Percentiles rank a stretch among this genome's conserved stretches.
Evolutionary conservation across 441 rosid species (phyloP).

Genomic region (Populus hybrid): DNA sequence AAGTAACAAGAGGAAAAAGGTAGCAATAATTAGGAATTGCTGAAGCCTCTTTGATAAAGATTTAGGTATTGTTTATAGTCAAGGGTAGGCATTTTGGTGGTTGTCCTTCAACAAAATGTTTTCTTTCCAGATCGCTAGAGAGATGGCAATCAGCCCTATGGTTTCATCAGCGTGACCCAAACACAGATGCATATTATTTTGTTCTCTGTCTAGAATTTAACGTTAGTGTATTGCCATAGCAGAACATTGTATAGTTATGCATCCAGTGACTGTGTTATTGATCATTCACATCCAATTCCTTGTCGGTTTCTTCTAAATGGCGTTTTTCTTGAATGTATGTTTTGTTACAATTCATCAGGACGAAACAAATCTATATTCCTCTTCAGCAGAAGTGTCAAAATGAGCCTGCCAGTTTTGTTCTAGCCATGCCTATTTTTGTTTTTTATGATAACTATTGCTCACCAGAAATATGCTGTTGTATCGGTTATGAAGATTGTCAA

Average conservation of each 20-base stretch:
- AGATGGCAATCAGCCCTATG: constrained; percentile 89
- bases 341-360: not conserved
- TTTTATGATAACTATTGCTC: too few species aligned
- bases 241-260: too few species aligned
- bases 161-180: too few species aligned
- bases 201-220: too few species aligned
- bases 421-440: too few species aligned
- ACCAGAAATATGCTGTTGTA: too few species aligned
- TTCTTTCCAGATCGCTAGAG: constrained; percentile 79
- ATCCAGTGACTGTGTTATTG: too few species aligned
- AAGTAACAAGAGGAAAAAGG: not conserved
- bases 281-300: not conserved
- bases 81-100: constrained; percentile 3
- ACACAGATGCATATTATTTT: too few species aligned
- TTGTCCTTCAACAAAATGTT: not conserved
- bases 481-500: too few species aligned
- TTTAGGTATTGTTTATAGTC: not conserved
- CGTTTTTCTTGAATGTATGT: not conserved
- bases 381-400: not conserved
- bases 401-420: too few species aligned
- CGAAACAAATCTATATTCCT: not conserved
- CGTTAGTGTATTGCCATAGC: too few species aligned
- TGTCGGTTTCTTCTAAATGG: not conserved
- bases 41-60: not conserved
- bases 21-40: too few species aligned